Base-by-base conservation (phyloP, 2,329 filamentous ascomycete species). In the Tolypocladium sp. region DNA sequence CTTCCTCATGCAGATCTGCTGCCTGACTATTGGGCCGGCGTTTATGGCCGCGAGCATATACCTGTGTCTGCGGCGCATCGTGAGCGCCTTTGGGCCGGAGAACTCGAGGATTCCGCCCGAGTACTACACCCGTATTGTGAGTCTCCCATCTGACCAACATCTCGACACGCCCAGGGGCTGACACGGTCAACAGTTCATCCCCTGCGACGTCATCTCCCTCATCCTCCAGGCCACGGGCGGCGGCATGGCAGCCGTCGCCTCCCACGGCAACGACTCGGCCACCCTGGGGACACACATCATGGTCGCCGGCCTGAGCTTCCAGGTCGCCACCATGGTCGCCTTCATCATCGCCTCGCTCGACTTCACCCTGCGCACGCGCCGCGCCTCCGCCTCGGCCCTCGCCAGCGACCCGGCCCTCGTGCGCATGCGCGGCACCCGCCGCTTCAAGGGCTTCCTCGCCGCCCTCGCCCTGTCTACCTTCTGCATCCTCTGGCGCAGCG, bases 31-130 rank as follows among this genome's bases (percentile, higher is more conserved):
- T 60, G 85, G 77, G 0, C 86, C 87, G 0, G 85, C 85, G 1
- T 88, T 88, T 67, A 76, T 88, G 68, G 80, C 83, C 10, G 86
- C 83, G 1, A 82, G 79, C 1, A 79, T 89, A 46, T 89, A 89
- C 66, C 73, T 89, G 57, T 86, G 82, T 61, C 73, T 88, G 55
- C 68, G 77, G 13, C 71, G 75, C 44, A 79, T 82, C 61, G 79
- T 82, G 13, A 70, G 72, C 55, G 76, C 73, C 1, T 80, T 79
- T 63, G 79, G 79, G 0, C 68, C 73, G 0, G 74, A 79, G 65
- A 78, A 80, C 65, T 80, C 77, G n/a, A 68, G 78, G 40, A 73
- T 82, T 57, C 69, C 68, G 25, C 79, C 79, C 0, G 70, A 74
- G 60, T 74, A 71, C 58, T 82, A 81, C 62, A 81, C 80, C 12